Conservation (phyloP, 129 eudicot genomes). For the Silybum marianum region DNA sequence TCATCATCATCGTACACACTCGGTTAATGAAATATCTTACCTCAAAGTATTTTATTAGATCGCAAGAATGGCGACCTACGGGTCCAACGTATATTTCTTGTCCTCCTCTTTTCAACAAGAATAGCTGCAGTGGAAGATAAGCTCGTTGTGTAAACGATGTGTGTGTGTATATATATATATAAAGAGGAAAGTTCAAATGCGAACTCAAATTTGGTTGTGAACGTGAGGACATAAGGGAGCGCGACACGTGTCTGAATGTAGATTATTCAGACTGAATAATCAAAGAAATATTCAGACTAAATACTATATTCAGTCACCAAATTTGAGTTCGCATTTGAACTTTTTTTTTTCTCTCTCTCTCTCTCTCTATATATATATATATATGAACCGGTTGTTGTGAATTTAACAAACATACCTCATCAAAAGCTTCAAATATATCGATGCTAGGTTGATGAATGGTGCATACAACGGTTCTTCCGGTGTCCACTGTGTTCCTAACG, state of each 20-base stretch:
- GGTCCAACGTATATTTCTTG: slow-evolving; percentile 80
- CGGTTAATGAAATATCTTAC: slow-evolving; percentile 14
- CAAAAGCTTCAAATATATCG: slow-evolving; percentile 60
- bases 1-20: not conserved
- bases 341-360: no score
- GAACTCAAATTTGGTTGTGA: no score
- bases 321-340: no score
- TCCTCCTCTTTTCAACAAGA: slow-evolving; percentile 88
- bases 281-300: no score
- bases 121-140: slow-evolving; percentile 45
- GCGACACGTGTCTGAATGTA: no score
- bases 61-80: slow-evolving; percentile 73
- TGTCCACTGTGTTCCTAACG: slow-evolving; percentile 57
- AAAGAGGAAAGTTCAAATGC: no score
- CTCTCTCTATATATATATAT: no score
- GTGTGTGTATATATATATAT: no score
- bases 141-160: not conserved
- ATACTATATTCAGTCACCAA: no score
- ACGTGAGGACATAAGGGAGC: no score
- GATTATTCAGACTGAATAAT: no score
- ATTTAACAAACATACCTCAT: slow-evolving; percentile 36
- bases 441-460: slow-evolving; percentile 65
- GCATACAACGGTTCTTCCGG: slow-evolving; percentile 63
- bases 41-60: slow-evolving; percentile 71
- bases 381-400: not conserved